Base-by-base conservation (phyloP, 176 grass and related monocot genomes). In the Oryza meridionalis region DNA sequence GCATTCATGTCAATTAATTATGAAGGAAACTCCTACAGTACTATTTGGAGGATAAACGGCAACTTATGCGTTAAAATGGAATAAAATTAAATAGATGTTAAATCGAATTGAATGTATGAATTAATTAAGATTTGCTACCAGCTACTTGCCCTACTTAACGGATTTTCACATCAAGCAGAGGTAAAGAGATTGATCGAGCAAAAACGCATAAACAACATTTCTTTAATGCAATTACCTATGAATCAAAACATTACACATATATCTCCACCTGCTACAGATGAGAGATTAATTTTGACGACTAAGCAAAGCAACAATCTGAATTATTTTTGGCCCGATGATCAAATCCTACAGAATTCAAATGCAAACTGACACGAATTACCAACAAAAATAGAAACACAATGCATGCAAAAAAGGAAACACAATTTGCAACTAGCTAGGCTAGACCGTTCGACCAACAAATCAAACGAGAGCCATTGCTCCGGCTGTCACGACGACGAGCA, bases 401-500 rank as follows among this genome's bases (percentile, higher is more conserved):
- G 40, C 61, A 50, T 3, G 32, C 21, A 83, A 31, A 31, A 31
- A 31, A 3, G 14, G 37, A 46, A 62, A 64, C 42, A 43, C 3
- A 42, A 42, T 6, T 27, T 13, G 17, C 38, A 40, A 40, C 38
- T 40, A 40, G 38, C 35, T 37, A 37, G 37, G 21, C 62, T 17
- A 10, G 66, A 44, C 19, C 0, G 33, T 15, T 51, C 14, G 25
- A 63, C 14, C 14, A 16, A 1, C 14, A 16, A 1, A 78, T 86
- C 37, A 90, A 37, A 44, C 68, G 6, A 90, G 29, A 67, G 82
- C 12, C 1, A 72, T n/a, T 24, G 80, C 66, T 58, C 65, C 84
- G 4, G 15, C 27, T 27, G 79, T 29, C n/a, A 75, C 22, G 1
- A 84, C 2, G 4, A 87, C 27, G 22, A 40, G 79, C 22, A 38